phyloP scores from a whole-genome alignment of 225 moss, liverwort and hornwort genomes.

The Polytrichum formosum region DNA sequence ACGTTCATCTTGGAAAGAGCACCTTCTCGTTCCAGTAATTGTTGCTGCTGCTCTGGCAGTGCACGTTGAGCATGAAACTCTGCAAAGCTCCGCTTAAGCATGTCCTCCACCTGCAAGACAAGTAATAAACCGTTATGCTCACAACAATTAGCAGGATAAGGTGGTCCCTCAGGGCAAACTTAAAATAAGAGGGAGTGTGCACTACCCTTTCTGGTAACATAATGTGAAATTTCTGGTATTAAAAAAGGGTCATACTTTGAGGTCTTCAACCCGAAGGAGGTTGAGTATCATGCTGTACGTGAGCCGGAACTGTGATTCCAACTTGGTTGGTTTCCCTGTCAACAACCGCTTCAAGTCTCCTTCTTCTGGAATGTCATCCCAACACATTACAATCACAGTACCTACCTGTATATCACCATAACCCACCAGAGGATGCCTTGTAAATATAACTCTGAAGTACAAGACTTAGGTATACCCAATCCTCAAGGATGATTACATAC shows the following conservation, averaged over 20 bases:
- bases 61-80: constrained; percentile 99
- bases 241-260: constrained; percentile 50
- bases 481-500: no score
- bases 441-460: no score
- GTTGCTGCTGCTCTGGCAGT: constrained; percentile 94
- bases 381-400: constrained; percentile 95
- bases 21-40: constrained; percentile 88
- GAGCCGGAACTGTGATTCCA: constrained; percentile 97
- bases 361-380: constrained; percentile 99
- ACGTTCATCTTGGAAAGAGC: constrained; percentile 96
- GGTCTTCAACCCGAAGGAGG: constrained; percentile 95
- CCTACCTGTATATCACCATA: constrained; percentile 50
- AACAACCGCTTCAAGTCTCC: constrained; percentile 86
- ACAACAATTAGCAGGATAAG: neutral
- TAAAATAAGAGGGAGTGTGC: no score
- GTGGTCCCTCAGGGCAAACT: neutral
- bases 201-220: no score
- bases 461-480: no score
- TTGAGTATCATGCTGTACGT: constrained; percentile 99
- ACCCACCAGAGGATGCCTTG: no score
- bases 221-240: neutral
- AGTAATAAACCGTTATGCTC: no score
- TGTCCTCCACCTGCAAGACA: constrained; percentile 77
- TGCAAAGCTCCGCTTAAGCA: constrained; percentile 98
- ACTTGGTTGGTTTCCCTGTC: constrained; percentile 93